Percentiles rank a stretch among this genome's conserved stretches.
Evolutionary conservation across 108 stramenopile genomes (phyloP).

Genomic region (Pelagomonas calceolata): DNA sequence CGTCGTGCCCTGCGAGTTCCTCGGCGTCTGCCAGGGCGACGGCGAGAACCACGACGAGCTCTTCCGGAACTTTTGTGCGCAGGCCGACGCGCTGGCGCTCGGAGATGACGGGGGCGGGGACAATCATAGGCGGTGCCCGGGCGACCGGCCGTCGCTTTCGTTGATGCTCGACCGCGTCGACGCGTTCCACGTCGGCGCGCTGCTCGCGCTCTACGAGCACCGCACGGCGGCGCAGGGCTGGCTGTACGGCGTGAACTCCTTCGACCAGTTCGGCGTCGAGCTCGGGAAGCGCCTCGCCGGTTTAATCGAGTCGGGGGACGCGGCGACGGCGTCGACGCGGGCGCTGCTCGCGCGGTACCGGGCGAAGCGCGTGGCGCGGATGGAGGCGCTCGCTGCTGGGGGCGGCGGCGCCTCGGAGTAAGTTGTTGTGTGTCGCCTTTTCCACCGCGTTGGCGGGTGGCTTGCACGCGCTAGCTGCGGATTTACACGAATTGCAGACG

Average conservation of each 20-base stretch:
- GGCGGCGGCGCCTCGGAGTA: no score
- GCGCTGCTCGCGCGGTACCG: background rate
- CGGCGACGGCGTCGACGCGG: background rate
- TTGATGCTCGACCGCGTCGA: constrained; percentile 60
- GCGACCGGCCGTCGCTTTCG: constrained; percentile 60
- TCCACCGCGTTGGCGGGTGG: constrained; percentile 19
- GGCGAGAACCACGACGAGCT: constrained; percentile 58
- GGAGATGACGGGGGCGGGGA: constrained; percentile 39
- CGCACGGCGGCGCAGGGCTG: constrained; percentile 63
- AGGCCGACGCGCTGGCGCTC: constrained; percentile 63
- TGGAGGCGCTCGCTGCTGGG: no score
- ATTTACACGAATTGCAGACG: background rate
- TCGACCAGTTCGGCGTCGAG: constrained; percentile 87
- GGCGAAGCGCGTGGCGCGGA: no score
- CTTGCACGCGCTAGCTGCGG: constrained; percentile 9
- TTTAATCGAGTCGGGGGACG: background rate
- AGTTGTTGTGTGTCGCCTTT: constrained; percentile 27
- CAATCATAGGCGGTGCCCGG: constrained; percentile 63
- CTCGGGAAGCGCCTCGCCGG: constrained; percentile 87
- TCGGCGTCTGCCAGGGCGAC: constrained; percentile 42
- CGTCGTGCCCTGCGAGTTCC: constrained; percentile 39
- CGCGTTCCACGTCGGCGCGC: constrained; percentile 55
- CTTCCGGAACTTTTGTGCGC: constrained; percentile 71
- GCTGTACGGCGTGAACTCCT: constrained; percentile 57
- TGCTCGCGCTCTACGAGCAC: constrained; percentile 69